These are phyloP conservation scores for Irpex sp. DNA, from an alignment of 1,284 basidiomycete genomes.

Conservation along the genomic window DNA sequence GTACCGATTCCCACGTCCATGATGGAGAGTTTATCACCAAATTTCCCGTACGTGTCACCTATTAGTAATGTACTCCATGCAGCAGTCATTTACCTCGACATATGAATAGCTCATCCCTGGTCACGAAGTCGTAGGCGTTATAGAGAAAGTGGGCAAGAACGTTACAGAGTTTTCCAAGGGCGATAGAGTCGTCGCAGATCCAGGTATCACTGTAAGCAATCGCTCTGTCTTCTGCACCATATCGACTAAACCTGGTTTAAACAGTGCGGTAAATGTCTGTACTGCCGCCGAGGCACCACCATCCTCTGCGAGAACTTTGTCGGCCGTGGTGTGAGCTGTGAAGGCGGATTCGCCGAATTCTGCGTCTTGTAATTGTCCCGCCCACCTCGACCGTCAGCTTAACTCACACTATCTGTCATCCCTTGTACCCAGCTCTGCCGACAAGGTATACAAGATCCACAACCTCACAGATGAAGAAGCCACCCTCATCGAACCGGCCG, in stretches of 20 bases:
- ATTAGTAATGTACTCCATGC: too few relatives aligned
- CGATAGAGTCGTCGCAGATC: conserved; percentile 80
- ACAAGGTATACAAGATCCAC: conserved; percentile 81
- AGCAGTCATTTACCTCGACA: conserved; percentile 9
- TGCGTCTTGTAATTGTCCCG: conserved; percentile 59
- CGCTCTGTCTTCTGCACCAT: too few relatives aligned
- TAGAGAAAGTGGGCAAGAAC: conserved; percentile 68
- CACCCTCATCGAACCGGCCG: conserved; percentile 83
- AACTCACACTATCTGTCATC: not conserved
- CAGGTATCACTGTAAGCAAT: conserved; percentile 46
- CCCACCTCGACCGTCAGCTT: not conserved
- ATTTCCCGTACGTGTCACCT: conserved; percentile 52
- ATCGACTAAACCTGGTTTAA: not conserved
- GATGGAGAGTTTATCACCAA: conserved; percentile 75
- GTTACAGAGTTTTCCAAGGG: conserved; percentile 68
- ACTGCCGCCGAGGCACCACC: conserved; percentile 73
- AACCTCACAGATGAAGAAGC: conserved; percentile 87
- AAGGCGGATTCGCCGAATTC: conserved; percentile 88
- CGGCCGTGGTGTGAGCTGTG: conserved; percentile 69
- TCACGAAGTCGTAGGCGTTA: conserved; percentile 74
- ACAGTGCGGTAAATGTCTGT: conserved; percentile 82
- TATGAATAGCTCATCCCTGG: conserved; percentile 66
- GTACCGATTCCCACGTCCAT: conserved; percentile 77
- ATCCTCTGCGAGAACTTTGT: conserved; percentile 79
- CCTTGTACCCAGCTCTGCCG: conserved; percentile 39